Conservation (phyloP, 2,329 filamentous ascomycete genomes). For the Fusarium tuaranense region DNA sequence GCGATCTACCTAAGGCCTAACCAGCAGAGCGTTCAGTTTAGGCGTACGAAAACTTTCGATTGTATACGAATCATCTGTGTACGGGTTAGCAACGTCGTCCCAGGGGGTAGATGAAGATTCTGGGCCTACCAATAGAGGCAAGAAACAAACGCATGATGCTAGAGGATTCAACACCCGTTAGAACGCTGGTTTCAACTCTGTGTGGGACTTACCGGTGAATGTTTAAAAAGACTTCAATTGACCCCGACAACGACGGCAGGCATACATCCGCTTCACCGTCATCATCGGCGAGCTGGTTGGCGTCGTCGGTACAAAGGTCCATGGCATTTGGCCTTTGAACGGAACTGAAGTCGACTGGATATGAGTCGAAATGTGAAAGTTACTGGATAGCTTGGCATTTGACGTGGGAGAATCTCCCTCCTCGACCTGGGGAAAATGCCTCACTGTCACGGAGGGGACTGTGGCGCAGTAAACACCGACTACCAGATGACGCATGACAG, state of each 20-base stretch:
- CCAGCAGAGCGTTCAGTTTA: constrained; percentile 72
- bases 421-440: background rate
- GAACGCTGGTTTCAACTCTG: background rate
- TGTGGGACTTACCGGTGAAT: background rate
- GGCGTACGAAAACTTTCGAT: constrained; percentile 72
- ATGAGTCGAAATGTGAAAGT: background rate
- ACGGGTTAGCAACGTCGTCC: background rate
- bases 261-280: background rate
- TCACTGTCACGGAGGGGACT: background rate
- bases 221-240: background rate
- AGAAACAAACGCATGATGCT: background rate
- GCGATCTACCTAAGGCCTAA: constrained; percentile 73
- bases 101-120: background rate
- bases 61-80: constrained; percentile 52
- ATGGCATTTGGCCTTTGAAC: background rate
- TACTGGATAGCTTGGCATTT: background rate
- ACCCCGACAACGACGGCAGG: background rate
- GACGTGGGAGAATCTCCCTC: background rate
- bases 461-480: background rate
- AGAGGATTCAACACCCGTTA: background rate
- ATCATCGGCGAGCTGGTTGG: background rate
- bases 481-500: background rate
- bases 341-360: background rate
- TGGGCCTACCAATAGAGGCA: background rate
- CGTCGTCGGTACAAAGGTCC: background rate